Percentiles rank a stretch among this genome's conserved stretches.
Evolutionary conservation across 2,329 filamentous ascomycete species (phyloP).

Genomic region (Aspergillus brasiliensis): DNA sequence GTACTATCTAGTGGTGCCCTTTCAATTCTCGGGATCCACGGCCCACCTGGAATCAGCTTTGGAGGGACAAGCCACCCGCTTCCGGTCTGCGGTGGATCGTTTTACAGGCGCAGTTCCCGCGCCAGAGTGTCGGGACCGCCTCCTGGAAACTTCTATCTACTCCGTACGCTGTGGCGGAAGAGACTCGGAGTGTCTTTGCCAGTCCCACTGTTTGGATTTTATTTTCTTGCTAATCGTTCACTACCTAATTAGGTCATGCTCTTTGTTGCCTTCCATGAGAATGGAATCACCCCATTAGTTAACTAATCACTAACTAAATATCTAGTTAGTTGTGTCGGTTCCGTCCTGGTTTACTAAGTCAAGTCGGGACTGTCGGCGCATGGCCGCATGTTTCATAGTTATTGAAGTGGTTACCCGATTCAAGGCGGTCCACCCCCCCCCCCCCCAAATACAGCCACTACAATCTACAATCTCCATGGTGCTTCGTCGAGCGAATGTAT

Average conservation of each 20-base stretch:
- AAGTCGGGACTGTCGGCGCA: conserved; percentile 1
- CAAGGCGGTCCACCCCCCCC: background rate
- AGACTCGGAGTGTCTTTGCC: background rate
- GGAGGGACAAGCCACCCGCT: conserved; percentile 16
- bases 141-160: background rate
- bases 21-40: background rate
- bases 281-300: background rate
- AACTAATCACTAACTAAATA: too few species aligned
- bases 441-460: background rate
- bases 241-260: background rate
- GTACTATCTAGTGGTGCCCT: background rate
- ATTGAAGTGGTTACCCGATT: background rate
- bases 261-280: background rate
- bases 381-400: conserved; percentile 5
- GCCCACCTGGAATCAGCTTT: conserved; percentile 11
- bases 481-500: conserved; percentile 10
- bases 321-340: background rate
- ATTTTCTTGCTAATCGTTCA: background rate
- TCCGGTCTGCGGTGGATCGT: conserved; percentile 13
- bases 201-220: background rate
- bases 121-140: conserved; percentile 31
- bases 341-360: background rate
- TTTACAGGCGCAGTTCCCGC: conserved; percentile 19
- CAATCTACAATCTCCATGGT: background rate
- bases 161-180: background rate